Conservation (phyloP, 208 protist species). For the Wallacemonas sp. region DNA sequence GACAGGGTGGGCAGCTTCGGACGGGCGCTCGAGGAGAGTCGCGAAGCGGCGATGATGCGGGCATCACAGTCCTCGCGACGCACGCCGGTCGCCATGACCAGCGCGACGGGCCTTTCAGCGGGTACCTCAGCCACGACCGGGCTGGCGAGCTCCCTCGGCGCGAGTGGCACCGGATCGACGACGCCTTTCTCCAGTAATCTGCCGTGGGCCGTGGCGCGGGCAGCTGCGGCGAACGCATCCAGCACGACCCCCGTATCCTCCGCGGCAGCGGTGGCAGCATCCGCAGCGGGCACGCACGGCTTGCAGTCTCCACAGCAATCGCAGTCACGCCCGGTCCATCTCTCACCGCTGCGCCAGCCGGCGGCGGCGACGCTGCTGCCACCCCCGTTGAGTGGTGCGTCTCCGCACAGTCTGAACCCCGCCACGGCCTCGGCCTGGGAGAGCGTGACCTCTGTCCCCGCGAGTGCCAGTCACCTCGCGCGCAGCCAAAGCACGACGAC, state of each 20-base stretch:
- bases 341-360: neutral
- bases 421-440: no score
- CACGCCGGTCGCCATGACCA: neutral
- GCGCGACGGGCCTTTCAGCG: neutral
- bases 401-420: no score
- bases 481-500: no score
- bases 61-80: neutral
- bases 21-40: neutral
- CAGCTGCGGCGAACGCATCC: neutral
- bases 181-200: conserved; percentile 6
- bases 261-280: no score
- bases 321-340: neutral
- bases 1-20: neutral
- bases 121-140: neutral
- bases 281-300: no score
- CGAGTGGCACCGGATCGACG: neutral
- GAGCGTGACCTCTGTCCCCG: no score
- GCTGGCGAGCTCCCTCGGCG: neutral
- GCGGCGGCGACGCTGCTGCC: neutral
- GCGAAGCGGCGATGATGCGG: neutral
- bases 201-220: no score
- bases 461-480: no score
- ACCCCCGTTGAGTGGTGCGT: no score
- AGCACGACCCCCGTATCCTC: neutral
- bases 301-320: neutral